Evolutionary conservation across 2,329 filamentous ascomycete species (phyloP), one percentile per base, ranked within the genome.

Genomic region (Monilinia polystroma): DNA sequence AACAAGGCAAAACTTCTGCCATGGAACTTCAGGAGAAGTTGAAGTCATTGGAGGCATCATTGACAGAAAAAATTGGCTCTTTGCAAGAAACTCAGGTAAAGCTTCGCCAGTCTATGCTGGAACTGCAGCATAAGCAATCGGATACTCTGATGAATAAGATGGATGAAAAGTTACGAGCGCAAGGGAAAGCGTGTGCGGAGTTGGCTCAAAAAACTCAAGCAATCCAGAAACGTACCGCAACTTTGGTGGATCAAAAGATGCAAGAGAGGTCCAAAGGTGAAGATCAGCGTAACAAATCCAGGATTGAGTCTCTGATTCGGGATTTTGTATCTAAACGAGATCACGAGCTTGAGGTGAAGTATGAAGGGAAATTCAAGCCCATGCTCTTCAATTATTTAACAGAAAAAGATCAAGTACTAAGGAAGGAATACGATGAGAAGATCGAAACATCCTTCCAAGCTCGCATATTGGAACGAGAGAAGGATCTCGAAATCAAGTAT

Each of bases 331-430:
- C 20, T 43, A 32, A 66, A 14, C 32, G 63, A 12, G 63, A 66
- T 20, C 32, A 23, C 14, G 63, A 66, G 29, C 47, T 66, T 14
- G 6, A 58, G 23, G 29, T 32, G 29, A 66, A 66, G 29, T 66
- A 66, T 43, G 63, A 66, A 52, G 63, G 60, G 18, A 29, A n/a
- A 45, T 66, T 66, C 18, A 66, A 41, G n/a, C 63, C 63, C 7
- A 18, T 66, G 45, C 26, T 66, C 12, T 14, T 41, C 2, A 60
- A 53, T 8, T 66, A 43, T 26, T 20, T 66, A 47, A 49, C 32
- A 20, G 47, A 66, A 16, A 58, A 60, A 6, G 56, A 51, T 23
- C 18, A 53, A 26, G 45, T 45, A 51, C 45, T 66, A 23, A 59
- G 32, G 55, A 66, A 60, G 12, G 26, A 60, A 23, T 52, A 53